These are phyloP conservation scores for barrel medic (Medicago truncatula) DNA, from an alignment of 306 rosid species.

Conservation along the genomic window MtrunA17r5.0-ANR NC_053045.1:9557501-9558000, in stretches of 20 bases:
- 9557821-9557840: too few species aligned
- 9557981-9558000: too few species aligned
- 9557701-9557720: neutral
- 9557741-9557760: neutral
- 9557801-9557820: too few species aligned
- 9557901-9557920: too few species aligned
- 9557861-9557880: too few species aligned
- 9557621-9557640: conserved; percentile 25
- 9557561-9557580: conserved; percentile 25
- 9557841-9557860: too few species aligned
- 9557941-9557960: too few species aligned
- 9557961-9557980: too few species aligned
- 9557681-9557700: conserved; percentile 36
- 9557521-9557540: conserved; percentile 41
- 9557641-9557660: conserved; percentile 46
- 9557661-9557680: conserved; percentile 67
- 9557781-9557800: too few species aligned
- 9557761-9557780: too few species aligned
- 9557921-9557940: too few species aligned
- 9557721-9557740: neutral
- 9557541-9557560: conserved; percentile 34
- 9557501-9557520: conserved; percentile 52
- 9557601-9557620: conserved; percentile 52
- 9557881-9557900: too few species aligned
- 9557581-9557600: conserved; percentile 42